These are phyloP conservation scores for Pascua guehoae DNA, from an alignment of 1,284 basidiomycete species.

Conservation along the genomic window DNA sequence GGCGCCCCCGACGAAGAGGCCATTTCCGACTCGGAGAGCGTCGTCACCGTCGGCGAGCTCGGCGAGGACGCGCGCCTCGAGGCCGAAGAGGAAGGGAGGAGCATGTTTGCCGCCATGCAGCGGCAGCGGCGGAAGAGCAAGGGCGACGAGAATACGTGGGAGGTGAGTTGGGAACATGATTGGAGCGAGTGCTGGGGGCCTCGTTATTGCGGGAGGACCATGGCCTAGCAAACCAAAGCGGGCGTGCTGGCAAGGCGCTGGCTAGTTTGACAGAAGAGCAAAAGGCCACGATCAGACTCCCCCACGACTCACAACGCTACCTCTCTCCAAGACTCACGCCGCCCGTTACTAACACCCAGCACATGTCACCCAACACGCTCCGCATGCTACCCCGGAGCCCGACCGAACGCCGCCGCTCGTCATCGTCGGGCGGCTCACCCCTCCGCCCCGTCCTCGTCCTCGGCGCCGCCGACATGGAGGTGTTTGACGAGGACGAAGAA, in stretches of 20 bases:
- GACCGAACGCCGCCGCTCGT: conserved; percentile 59
- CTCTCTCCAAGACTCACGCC: too few relatives aligned
- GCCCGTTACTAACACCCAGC: conserved; percentile 54
- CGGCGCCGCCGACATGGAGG: conserved; percentile 62
- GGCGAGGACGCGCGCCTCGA: conserved; percentile 63
- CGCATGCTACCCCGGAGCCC: conserved; percentile 84
- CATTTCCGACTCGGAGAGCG: conserved; percentile 86
- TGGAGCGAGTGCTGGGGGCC: too few relatives aligned
- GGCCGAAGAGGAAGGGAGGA: conserved; percentile 56
- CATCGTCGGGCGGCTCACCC: conserved; percentile 68
- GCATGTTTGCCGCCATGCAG: conserved; percentile 53
- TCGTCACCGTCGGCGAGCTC: conserved; percentile 79
- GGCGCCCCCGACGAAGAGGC: conserved; percentile 48
- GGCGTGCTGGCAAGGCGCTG: too few relatives aligned
- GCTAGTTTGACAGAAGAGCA: too few relatives aligned
- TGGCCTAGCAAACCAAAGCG: too few relatives aligned
- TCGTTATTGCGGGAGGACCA: too few relatives aligned
- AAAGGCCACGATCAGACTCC: too few relatives aligned
- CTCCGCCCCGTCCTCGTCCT: conserved; percentile 74
- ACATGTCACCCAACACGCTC: conserved; percentile 91
- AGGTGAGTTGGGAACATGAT: too few relatives aligned
- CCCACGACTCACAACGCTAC: too few relatives aligned
- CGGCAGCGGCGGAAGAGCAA: conserved; percentile 23
- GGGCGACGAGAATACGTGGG: conserved; percentile 78
- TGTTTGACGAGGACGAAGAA: conserved; percentile 58